Evolutionary conservation across 2,329 filamentous ascomycete species (phyloP).

Genomic region (Sporothrix mexicana): DNA sequence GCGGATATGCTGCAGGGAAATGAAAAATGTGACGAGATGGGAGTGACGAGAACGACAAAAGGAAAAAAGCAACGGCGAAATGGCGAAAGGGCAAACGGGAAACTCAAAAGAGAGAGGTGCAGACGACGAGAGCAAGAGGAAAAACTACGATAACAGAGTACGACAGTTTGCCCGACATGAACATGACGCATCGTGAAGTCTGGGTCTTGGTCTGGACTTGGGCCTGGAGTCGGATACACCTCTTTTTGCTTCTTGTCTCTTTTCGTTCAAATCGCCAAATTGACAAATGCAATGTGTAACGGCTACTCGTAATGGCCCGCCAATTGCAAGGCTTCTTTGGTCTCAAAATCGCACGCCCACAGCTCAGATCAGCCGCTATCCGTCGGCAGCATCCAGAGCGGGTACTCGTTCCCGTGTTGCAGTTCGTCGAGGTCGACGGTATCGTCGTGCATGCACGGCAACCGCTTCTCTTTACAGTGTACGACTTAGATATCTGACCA

Average conservation of each 20-base stretch:
- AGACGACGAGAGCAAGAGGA: slow-evolving; percentile 22
- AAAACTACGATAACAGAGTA: background rate
- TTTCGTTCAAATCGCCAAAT: too few species aligned
- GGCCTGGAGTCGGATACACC: background rate
- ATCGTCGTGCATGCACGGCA: background rate
- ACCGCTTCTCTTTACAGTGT: too few species aligned
- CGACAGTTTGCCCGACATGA: background rate
- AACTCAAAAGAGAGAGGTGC: background rate
- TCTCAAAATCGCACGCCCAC: background rate
- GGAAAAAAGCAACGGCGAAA: background rate
- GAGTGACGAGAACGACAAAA: background rate
- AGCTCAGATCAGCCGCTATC: slow-evolving; percentile 25
- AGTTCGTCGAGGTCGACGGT: background rate
- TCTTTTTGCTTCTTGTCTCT: too few species aligned
- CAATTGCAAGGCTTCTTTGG: background rate
- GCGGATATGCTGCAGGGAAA: background rate
- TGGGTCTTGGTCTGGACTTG: background rate
- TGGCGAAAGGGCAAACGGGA: background rate
- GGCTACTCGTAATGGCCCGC: slow-evolving; percentile 7
- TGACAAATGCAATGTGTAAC: background rate
- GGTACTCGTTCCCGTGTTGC: background rate
- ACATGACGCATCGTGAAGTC: slow-evolving; percentile 21
- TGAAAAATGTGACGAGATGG: background rate
- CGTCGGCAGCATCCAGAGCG: slow-evolving; percentile 24
- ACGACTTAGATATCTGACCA: background rate